Base-by-base conservation (phyloP, 129 eudicot species). In the Flaveria ramosissima region DNA sequence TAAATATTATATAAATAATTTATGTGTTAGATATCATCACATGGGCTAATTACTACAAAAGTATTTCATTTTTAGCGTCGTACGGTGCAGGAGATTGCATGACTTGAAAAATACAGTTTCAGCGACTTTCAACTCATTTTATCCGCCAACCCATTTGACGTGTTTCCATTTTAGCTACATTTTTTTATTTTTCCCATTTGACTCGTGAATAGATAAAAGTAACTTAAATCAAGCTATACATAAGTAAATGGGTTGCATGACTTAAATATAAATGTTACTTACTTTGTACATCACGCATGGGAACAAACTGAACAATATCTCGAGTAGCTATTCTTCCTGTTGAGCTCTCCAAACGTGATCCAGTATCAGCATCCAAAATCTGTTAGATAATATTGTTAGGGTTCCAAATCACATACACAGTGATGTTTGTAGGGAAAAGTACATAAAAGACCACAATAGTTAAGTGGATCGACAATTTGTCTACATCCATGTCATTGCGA, bases 241-340 rank as follows among this genome's bases (percentile, higher is more conserved):
- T 4, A 71, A 71, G 62, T 71, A n/a, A 16, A 12, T 10, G 32
- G 50, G 50, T 52, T 26, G 23, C 48, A 27, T 0, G 21, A 47
- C 62, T 19, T 12, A 32, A 32, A 14, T 9, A 16, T 63, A 36
- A 42, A 7, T 32, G 51, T 50, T 55, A 84, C 86, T 81, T 81
- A 93, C 98, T 84, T 41, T 85, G 90, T 48, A 94, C 93, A 67
- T 89, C 88, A 30, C 93, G 93, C 91, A 94, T 89, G 27, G 98
- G 88, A 80, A 94, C 93, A 84, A 94, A 94, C 80, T 94, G 98
- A 50, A 94, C 98, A 79, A 89, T 89, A 84, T 94, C 98, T 70
- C 98, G 82, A 47, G 97, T 89, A 59, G 98, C 98, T 73, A 94
- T 73, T 73, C 97, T 86, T 77, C 98, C 98, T 0, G 91, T 85